A percentile compares a stretch with the other conserved stretches of the same genome.
These are phyloP conservation scores for Vanilla planifolia DNA, from an alignment of 106 monocot species.

Conservation along the genomic window DNA sequence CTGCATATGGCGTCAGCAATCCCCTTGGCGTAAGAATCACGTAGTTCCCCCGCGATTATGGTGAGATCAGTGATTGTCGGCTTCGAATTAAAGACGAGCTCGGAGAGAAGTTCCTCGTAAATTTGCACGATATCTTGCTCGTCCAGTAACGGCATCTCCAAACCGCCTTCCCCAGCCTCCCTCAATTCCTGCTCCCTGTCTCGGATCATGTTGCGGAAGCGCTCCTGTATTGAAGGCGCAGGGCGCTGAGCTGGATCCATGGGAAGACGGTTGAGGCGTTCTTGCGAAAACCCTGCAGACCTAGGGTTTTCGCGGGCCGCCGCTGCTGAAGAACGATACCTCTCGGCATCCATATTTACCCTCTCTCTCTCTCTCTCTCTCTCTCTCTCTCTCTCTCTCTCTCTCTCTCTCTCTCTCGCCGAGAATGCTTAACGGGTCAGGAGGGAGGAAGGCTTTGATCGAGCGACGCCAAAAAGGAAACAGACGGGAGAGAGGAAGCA, in stretches of 20 bases:
- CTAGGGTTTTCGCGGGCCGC: conserved; percentile 16
- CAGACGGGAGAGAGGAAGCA: too few species aligned
- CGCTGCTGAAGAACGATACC: conserved; percentile 11
- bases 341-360: conserved; percentile 31
- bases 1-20: conserved; percentile 72
- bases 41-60: conserved; percentile 81
- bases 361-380: too few species aligned
- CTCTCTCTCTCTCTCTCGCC: too few species aligned
- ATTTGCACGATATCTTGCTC: conserved; percentile 43
- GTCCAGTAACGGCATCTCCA: conserved; percentile 1
- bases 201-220: conserved; percentile 36
- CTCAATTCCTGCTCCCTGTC: conserved; percentile 33
- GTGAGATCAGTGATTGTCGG: conserved; percentile 95
- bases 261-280: not conserved
- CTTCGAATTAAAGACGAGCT: conserved; percentile 92
- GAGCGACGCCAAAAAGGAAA: too few species aligned
- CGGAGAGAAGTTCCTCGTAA: conserved; percentile 61
- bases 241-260: not conserved
- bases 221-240: conserved; percentile 39
- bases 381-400: too few species aligned
- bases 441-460: too few species aligned
- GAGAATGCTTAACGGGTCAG: too few species aligned
- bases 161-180: conserved; percentile 8
- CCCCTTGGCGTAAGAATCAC: conserved; percentile 38
- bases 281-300: conserved; percentile 5